These are phyloP conservation scores for Heliamphora exappendiculata DNA, from an alignment of 148 eudicot genomes.

Conservation along the genomic window DNA sequence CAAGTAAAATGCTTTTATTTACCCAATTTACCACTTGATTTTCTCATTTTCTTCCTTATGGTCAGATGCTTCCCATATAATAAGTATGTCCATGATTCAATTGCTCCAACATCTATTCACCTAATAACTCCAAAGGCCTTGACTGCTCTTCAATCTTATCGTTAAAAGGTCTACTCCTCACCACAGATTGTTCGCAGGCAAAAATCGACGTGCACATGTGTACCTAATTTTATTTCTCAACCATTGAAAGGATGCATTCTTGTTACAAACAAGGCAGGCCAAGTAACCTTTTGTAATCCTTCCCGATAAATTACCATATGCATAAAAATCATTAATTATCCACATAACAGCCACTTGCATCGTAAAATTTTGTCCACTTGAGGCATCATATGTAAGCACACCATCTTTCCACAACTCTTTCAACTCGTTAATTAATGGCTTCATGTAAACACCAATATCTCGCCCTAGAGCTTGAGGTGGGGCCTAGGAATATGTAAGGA, in stretches of 20 bases:
- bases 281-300: neutral
- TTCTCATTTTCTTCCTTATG: neutral
- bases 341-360: neutral
- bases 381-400: too few relatives aligned
- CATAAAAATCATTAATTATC: neutral
- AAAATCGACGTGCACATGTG: neutral
- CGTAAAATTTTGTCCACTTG: too few relatives aligned
- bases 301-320: neutral
- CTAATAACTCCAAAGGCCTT: neutral
- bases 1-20: neutral
- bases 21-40: neutral
- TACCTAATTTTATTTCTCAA: neutral
- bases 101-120: neutral
- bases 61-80: neutral
- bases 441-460: neutral
- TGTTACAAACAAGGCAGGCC: neutral
- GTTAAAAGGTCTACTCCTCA: too few relatives aligned
- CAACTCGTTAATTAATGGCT: neutral
- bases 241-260: neutral
- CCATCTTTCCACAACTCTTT: neutral
- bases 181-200: neutral
- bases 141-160: too few relatives aligned
- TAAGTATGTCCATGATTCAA: neutral
- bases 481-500: too few relatives aligned
- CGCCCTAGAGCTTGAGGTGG: too few relatives aligned